Percentiles rank a stretch among this genome's conserved stretches.
Conservation (phyloP, 805 yeast genomes). For the Starmerella stellata region DNA sequence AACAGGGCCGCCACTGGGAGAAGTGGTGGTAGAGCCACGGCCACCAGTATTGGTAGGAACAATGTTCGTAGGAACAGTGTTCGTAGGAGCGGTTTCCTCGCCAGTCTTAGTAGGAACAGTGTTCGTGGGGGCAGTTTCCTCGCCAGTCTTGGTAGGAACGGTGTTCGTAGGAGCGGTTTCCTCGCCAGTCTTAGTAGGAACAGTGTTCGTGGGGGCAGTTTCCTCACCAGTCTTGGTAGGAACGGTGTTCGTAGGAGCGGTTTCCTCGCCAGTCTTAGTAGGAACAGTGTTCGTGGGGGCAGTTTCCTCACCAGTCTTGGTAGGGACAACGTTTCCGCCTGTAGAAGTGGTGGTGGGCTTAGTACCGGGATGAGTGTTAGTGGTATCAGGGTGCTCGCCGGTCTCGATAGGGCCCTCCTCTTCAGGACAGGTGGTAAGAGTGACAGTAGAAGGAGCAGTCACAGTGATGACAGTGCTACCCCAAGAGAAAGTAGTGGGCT, state of each 20-base stretch:
- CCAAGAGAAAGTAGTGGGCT: constrained; percentile 1
- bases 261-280: neutral
- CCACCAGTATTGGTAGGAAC: neutral
- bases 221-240: neutral
- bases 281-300: neutral
- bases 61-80: neutral
- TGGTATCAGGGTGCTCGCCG: neutral
- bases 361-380: neutral
- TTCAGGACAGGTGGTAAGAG: constrained; percentile 58
- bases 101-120: too few relatives aligned
- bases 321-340: neutral
- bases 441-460: constrained; percentile 48
- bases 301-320: neutral
- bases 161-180: neutral
- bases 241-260: neutral
- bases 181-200: too few relatives aligned
- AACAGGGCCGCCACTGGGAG: neutral
- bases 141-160: neutral
- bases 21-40: neutral
- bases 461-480: neutral
- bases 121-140: neutral
- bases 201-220: neutral
- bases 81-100: too few relatives aligned
- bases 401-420: constrained; percentile 10
- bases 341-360: neutral